These are phyloP conservation scores for Groenewaldozyma sp. DNA, from an alignment of 1,139 yeast genomes.

Conservation along the genomic window DNA sequence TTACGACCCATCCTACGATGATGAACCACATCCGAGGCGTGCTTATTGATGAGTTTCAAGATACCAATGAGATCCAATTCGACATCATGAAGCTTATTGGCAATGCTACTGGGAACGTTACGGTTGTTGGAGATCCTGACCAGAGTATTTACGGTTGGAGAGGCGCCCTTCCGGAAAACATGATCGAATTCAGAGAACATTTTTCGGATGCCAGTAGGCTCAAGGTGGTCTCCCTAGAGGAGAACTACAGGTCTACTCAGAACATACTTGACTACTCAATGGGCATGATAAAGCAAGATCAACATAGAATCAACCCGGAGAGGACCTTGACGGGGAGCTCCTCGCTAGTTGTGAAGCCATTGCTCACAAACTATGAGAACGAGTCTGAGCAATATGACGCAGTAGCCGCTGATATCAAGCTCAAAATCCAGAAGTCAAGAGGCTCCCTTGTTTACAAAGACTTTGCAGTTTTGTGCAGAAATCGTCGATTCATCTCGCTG, in stretches of 20 bases:
- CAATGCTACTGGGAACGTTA: slow-evolving; percentile 41
- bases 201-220: slow-evolving; percentile 34
- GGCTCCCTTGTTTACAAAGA: slow-evolving; percentile 40
- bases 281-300: slow-evolving; percentile 54
- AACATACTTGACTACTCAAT: slow-evolving; percentile 61
- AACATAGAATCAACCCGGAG: slow-evolving; percentile 9
- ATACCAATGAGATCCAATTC: slow-evolving; percentile 72
- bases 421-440: slow-evolving; percentile 19
- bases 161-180: slow-evolving; percentile 65
- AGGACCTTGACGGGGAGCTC: slow-evolving; percentile 10
- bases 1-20: slow-evolving; percentile 39
- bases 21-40: slow-evolving; percentile 54
- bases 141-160: slow-evolving; percentile 89
- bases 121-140: slow-evolving; percentile 95
- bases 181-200: slow-evolving; percentile 45
- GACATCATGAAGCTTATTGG: slow-evolving; percentile 57
- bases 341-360: slow-evolving; percentile 30
- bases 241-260: slow-evolving; percentile 75
- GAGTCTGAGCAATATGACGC: slow-evolving; percentile 47
- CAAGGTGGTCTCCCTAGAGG: slow-evolving; percentile 40
- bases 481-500: slow-evolving; percentile 46
- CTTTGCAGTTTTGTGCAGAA: slow-evolving; percentile 62
- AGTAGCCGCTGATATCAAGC: slow-evolving; percentile 45
- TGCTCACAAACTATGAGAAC: slow-evolving; percentile 34
- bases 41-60: slow-evolving; percentile 90